Percentiles rank a stretch among this genome's conserved stretches.
phyloP scores from a whole-genome alignment of 1,139 yeast species.

The Pichia sp. region DNA sequence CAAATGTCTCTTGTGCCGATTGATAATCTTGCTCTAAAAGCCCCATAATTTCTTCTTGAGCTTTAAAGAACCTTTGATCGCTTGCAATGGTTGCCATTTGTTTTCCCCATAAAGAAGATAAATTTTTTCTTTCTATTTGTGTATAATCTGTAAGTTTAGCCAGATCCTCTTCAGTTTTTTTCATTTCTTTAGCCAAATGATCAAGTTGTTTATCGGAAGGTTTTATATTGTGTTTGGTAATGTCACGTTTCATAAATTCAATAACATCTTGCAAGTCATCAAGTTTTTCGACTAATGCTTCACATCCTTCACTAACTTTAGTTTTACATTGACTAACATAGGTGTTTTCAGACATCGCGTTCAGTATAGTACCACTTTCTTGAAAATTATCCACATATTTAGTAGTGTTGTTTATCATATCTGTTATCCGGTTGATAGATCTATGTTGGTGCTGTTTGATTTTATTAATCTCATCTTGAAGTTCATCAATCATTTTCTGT shows the following conservation, averaged over 20 bases:
- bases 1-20: slow-evolving; percentile 76
- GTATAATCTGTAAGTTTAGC: slow-evolving; percentile 56
- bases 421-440: slow-evolving; percentile 40
- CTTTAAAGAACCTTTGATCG: slow-evolving; percentile 85
- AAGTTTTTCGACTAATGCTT: slow-evolving; percentile 64
- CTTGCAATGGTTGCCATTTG: slow-evolving; percentile 88
- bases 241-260: slow-evolving; percentile 86
- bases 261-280: slow-evolving; percentile 91
- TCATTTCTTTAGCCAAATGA: slow-evolving; percentile 59
- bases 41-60: slow-evolving; percentile 79
- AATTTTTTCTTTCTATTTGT: slow-evolving; percentile 63
- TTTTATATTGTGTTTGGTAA: slow-evolving; percentile 85
- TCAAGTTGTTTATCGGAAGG: slow-evolving; percentile 72
- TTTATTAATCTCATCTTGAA: slow-evolving; percentile 35
- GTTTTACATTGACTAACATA: slow-evolving; percentile 76
- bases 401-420: slow-evolving; percentile 41
- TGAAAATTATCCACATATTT: slow-evolving; percentile 45
- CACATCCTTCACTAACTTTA: slow-evolving; percentile 73
- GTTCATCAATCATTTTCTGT: slow-evolving; percentile 39
- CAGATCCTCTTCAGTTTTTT: slow-evolving; percentile 49
- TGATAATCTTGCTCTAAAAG: slow-evolving; percentile 78
- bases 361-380: slow-evolving; percentile 38
- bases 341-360: slow-evolving; percentile 47
- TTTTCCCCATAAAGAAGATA: slow-evolving; percentile 91
- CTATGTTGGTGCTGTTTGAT: slow-evolving; percentile 45